phyloP scores from a whole-genome alignment of 2,329 filamentous ascomycete species.

The Diaporthe sp. region DNA sequence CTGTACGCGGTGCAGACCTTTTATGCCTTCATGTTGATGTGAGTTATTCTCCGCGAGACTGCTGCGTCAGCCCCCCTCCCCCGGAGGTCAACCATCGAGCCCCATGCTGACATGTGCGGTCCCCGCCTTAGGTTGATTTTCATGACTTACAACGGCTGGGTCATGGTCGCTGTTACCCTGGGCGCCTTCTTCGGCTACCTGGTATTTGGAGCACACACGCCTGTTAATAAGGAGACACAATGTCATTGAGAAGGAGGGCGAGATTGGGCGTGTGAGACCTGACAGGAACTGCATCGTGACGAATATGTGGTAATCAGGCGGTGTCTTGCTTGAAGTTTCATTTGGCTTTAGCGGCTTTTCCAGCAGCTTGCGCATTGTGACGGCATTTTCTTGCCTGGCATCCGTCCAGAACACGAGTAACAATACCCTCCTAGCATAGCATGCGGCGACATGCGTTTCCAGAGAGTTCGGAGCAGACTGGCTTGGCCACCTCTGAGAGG shows the following conservation, averaged over 20 bases:
- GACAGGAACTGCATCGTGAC: not conserved
- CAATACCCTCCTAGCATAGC: slow-evolving; percentile 18
- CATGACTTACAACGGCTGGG: slow-evolving; percentile 99
- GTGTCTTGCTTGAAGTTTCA: not conserved
- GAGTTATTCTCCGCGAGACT: slow-evolving; percentile 55
- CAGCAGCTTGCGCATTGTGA: not conserved
- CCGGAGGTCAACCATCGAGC: no score
- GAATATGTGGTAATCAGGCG: not conserved
- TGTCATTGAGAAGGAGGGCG: slow-evolving; percentile 75
- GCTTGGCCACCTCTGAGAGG: not conserved
- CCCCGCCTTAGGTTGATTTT: slow-evolving; percentile 82
- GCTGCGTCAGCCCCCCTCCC: not conserved
- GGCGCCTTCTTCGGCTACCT: slow-evolving; percentile 93
- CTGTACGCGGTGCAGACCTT: slow-evolving; percentile 96
- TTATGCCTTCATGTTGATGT: slow-evolving; percentile 99
- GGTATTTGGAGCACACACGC: slow-evolving; percentile 79
- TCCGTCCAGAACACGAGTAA: not conserved
- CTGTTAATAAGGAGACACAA: slow-evolving; percentile 86
- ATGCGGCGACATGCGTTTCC: not conserved
- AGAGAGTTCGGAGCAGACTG: not conserved
- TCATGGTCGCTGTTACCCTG: slow-evolving; percentile 92
- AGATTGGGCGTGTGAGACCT: not conserved
- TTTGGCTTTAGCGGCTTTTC: not conserved
- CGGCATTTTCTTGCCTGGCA: not conserved
- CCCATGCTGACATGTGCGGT: not conserved